Evolutionary conservation across 352 stramenopile species (phyloP), one percentile per base, ranked within the genome.

Genomic region (Aphanomyces euteiches): DNA sequence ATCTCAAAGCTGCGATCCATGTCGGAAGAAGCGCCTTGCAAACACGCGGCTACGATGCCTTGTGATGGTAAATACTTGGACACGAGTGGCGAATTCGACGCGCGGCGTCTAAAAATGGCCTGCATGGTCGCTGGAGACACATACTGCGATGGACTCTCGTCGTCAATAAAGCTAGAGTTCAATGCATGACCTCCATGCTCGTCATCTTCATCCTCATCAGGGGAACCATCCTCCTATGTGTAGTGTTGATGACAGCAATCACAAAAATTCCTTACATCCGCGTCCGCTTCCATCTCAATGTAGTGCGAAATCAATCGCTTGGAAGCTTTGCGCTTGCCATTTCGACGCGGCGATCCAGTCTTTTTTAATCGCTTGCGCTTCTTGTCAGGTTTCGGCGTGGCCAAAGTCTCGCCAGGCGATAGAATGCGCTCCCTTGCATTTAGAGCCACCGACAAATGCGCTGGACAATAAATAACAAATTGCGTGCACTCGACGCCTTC

Each of bases 401-500:
- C 17, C 10, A 50, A 3, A n/a, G 1, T 50, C 17, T 50, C 43
- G 17, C 43, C 17, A 1, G 43, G 17, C 10, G 28, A 17, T 15
- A 40, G 3, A 57, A n/a, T 36, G 48, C 36, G 7, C 10, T 57
- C 48, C 7, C 48, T 57, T 57, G 48, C 48, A 13, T 2, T 4
- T 21, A 19, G 12, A 12, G 13, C 8, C 10, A 17, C 54, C 1
- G 54, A 36, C 21, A 38, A 5, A 75, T 92, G 87, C 4, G 87
- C 67, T 10, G 79, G 74, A 21, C 87, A 94, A 61, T 86, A 93
- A 12, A 74, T 84, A 6, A 92, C 54, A 73, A 94, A 92, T 28
- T 90, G 58, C 15, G 82, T 89, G 37, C 76, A 75, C 43, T 66
- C 79, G 45, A 77, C 72, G 10, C 74, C 56, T 65, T 82, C 43